Evolutionary conservation across 345 rosid species (phyloP), one percentile per base, ranked within the genome.

Genomic region (Arabis hirsuta): DNA sequence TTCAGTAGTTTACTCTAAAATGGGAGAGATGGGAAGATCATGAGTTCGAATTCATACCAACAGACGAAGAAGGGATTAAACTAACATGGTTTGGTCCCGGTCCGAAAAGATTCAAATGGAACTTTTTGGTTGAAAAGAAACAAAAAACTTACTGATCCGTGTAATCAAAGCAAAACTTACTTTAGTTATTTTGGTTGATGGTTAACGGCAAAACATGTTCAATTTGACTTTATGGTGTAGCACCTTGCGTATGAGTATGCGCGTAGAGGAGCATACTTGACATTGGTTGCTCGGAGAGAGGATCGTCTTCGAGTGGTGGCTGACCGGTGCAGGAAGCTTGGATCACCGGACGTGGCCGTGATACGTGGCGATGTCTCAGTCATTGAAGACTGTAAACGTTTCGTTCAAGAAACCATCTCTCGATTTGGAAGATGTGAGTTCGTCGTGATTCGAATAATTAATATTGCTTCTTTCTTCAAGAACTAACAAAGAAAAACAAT

Each of bases 251-350:
- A 73, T 57, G 72, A 73, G 66, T 73, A 65, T 9, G 72, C 77
- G 0, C 72, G 52, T 26, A 65, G 63, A 56, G 77, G 77, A 69
- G 82, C 82, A 62, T 57, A 71, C 38, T 69, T 76, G 48, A 67
- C 65, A 16, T 52, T 76, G 1, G 80, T 74, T 3, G 85, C 76
- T 46, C 65, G 80, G 50, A 77, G 77, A 52, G 78, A 77, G 31
- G 79, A 69, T n/a, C 72, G 55, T 66, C 70, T 79, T 16, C 36
- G 1, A 2, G n/a, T 45, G 4, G 84, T 81, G 7, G 72, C 71
- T 27, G 62, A 71, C 4, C 47, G 50, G 5, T 76, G 76, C n/a
- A 31, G 5, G n/a, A 41, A 16, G 22, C 64, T 78, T 54, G 79
- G 84, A 38, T 81, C 81, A n/a, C 77, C 77, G 1, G 74, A 81